Base-by-base conservation (phyloP, 2,329 filamentous ascomycete genomes). In the Acrodontium crateriforme region DNA sequence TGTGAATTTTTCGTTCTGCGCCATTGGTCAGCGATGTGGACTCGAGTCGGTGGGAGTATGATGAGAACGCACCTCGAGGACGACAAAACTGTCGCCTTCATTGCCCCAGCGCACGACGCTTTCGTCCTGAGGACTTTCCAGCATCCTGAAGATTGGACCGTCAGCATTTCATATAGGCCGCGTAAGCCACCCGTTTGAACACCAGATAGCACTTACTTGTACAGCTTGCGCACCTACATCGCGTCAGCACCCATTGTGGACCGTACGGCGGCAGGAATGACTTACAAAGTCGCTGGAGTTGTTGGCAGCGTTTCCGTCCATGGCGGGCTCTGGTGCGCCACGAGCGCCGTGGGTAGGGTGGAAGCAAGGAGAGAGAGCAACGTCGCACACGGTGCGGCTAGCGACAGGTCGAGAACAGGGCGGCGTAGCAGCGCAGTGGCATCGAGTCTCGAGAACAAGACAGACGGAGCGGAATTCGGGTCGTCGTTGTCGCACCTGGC, bases 281-380 rank as follows among this genome's bases (percentile, higher is more conserved):
- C 80, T 66, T 65, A 92, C 84, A 69, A 93, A 93, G 63, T 93
- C 84, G 67, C 84, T 92, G 38, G 84, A 91, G 63, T 82, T 92
- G 59, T 80, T 89, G 50, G 71, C 64, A n/a, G n/a, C n/a, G n/a
- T n/a, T n/a, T n/a, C 46, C n/a, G n/a, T n/a, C n/a, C n/a, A n/a
- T n/a, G n/a, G n/a, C n/a, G n/a, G n/a, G n/a, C 29, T 43, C 14
- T 25, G 25, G 17, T 19, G 18, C 26, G 15, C 24, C 29, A 28
- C 28, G 30, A 20, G 20, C 16, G 25, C 23, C 21, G 11, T 31
- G 12, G 16, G 35, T 26, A 39, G 38, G 32, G 41, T 22, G 16
- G 27, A n/a, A n/a, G n/a, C n/a, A n/a, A n/a, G n/a, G n/a, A n/a
- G n/a, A n/a, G n/a, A n/a, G n/a, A n/a, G n/a, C n/a, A n/a, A n/a